phyloP scores from a whole-genome alignment of 2,329 filamentous ascomycete species.

The Colletotrichum sp. region DNA sequence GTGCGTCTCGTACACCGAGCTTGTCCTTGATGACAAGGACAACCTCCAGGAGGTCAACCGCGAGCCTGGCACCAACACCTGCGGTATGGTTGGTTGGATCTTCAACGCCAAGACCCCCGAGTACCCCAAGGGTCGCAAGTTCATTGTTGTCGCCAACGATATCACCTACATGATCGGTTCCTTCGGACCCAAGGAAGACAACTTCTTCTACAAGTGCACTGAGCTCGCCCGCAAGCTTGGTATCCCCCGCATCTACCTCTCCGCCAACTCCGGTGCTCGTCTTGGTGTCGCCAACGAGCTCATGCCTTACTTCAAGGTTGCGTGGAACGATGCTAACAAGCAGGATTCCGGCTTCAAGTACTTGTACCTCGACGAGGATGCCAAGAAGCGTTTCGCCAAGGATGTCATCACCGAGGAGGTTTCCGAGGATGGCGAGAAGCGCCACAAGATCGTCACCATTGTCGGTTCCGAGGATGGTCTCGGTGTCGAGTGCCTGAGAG shows the following conservation, averaged over 20 bases:
- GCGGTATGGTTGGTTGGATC: slow-evolving; percentile 99
- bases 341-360: slow-evolving; percentile 96
- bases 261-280: slow-evolving; percentile 97
- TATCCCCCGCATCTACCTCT: slow-evolving; percentile 96
- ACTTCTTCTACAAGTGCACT: slow-evolving; percentile 99
- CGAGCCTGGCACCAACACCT: slow-evolving; percentile 92
- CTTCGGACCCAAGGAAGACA: slow-evolving; percentile 94
- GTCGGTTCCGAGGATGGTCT: slow-evolving; percentile 94
- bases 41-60: slow-evolving; percentile 91
- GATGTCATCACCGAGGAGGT: slow-evolving; percentile 80
- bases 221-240: slow-evolving; percentile 93
- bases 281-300: slow-evolving; percentile 96
- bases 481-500: slow-evolving; percentile 95
- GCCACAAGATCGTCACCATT: slow-evolving; percentile 93
- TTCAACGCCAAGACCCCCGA: slow-evolving; percentile 94
- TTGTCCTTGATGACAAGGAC: slow-evolving; percentile 93
- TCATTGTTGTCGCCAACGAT: slow-evolving; percentile 97
- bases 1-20: slow-evolving; percentile 91
- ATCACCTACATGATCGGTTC: slow-evolving; percentile 99
- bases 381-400: slow-evolving; percentile 86
- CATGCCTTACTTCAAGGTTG: slow-evolving; percentile 95
- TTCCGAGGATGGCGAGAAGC: slow-evolving; percentile 83
- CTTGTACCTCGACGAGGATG: slow-evolving; percentile 87
- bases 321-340: slow-evolving; percentile 85
- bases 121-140: slow-evolving; percentile 89